A percentile compares a stretch with the other conserved stretches of the same genome.
Conservation (phyloP, 2,329 filamentous ascomycete genomes). For the Hysterium pulicare region DNA sequence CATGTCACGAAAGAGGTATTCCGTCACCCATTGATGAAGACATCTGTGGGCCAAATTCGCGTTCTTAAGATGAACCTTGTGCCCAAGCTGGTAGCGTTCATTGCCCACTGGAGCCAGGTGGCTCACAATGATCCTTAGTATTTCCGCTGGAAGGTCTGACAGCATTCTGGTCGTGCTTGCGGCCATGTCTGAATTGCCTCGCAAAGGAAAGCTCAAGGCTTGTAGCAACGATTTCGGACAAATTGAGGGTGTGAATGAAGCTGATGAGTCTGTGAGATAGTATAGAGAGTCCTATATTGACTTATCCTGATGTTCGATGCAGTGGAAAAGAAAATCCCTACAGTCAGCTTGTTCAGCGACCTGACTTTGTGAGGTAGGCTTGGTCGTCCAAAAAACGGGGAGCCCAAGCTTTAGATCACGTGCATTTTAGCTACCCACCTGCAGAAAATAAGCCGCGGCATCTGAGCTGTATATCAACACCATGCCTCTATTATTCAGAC, state of each 20-base stretch:
- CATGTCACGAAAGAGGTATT: background rate
- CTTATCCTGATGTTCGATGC: background rate
- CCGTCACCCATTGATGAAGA: background rate
- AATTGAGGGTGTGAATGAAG: background rate
- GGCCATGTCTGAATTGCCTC: background rate
- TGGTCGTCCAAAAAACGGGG: too few relatives aligned
- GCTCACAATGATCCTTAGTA: background rate
- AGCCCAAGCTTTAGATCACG: too few relatives aligned
- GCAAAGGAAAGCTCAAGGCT: background rate
- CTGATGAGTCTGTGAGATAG: background rate
- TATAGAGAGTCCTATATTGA: background rate
- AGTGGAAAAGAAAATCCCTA: too few relatives aligned
- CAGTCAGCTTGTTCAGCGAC: too few relatives aligned
- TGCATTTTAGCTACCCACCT: too few relatives aligned
- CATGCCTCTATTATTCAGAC: constrained; percentile 25
- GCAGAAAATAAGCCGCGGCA: too few relatives aligned
- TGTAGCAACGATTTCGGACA: background rate
- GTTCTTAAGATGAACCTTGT: background rate
- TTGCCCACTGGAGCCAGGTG: background rate
- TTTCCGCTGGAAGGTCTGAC: background rate
- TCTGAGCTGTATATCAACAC: background rate
- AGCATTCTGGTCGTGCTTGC: background rate
- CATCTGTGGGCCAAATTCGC: background rate
- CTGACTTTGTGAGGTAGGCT: too few relatives aligned
- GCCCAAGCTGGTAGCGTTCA: background rate